These are phyloP conservation scores for Quercus lobata DNA, from an alignment of 331 rosid genomes.

Conservation along the genomic window DNA sequence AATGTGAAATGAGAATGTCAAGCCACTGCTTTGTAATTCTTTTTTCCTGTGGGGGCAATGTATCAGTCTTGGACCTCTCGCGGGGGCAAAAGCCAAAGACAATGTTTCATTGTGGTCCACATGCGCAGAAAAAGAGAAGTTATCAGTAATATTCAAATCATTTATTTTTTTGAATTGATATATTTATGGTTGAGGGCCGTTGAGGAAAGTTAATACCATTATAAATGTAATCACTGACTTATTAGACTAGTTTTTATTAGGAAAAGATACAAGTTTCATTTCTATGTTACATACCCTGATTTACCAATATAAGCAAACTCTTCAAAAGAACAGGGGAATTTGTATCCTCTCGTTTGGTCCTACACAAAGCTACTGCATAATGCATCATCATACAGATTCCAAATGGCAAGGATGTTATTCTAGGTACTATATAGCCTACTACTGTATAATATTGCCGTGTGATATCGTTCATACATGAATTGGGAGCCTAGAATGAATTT, in stretches of 20 bases:
- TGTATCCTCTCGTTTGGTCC: neutral
- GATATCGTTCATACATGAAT: too few species aligned
- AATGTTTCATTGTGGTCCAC: too few species aligned
- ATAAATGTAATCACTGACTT: too few species aligned
- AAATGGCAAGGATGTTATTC: neutral
- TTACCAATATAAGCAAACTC: neutral
- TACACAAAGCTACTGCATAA: neutral
- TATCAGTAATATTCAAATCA: too few species aligned
- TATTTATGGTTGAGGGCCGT: too few species aligned
- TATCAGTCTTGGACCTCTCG: too few species aligned
- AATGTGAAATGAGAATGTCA: too few species aligned
- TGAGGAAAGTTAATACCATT: neutral
- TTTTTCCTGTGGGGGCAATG: too few species aligned
- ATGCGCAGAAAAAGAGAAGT: too few species aligned
- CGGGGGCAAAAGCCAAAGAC: too few species aligned
- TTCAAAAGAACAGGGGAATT: neutral
- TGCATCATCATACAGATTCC: neutral
- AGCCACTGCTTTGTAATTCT: too few species aligned
- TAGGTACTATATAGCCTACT: neutral
- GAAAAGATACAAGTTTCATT: neutral
- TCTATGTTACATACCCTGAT: neutral
- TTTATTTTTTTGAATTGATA: too few species aligned
- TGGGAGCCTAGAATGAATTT: neutral
- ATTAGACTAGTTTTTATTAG: neutral
- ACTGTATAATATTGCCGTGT: neutral